Conservation (phyloP, 441 rosid genomes). For the Adansonia rubrostipa region DNA sequence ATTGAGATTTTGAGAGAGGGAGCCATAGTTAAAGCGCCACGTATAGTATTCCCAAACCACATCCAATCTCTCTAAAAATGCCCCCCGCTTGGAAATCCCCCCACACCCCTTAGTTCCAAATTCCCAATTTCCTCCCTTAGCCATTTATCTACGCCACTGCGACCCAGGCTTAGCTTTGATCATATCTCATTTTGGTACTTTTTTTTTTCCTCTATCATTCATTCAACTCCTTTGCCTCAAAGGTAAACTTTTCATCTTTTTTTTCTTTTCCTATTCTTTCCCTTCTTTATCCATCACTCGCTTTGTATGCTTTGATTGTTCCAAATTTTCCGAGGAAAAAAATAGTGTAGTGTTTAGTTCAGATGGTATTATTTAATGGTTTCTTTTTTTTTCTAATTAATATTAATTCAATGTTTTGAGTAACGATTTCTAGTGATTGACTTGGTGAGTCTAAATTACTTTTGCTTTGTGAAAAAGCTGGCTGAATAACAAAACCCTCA, state of each 20-base stretch:
- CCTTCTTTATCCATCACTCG: not conserved
- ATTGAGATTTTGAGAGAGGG: not conserved
- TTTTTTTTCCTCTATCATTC: not conserved
- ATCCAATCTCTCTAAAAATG: constrained; percentile 39
- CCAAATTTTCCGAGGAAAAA: not conserved
- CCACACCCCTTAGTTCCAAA: not conserved
- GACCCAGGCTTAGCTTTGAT: not conserved
- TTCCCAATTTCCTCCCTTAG: not conserved
- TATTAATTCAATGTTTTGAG: not conserved
- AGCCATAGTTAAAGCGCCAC: constrained; percentile 53
- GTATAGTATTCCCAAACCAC: constrained; percentile 57
- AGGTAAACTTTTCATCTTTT: not conserved
- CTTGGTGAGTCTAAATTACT: not conserved
- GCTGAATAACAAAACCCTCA: not conserved
- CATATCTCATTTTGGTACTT: not conserved
- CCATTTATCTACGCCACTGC: not conserved
- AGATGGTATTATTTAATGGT: not conserved
- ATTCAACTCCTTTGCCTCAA: not conserved
- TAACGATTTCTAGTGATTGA: not conserved
- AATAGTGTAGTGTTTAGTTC: not conserved
- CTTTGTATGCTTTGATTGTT: constrained; percentile 13
- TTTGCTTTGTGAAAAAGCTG: not conserved
- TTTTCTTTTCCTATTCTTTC: not conserved
- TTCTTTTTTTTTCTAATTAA: not conserved
- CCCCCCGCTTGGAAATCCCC: not conserved